Base-by-base conservation (phyloP, 805 yeast species). In the Nakazawaea sp. region DNA sequence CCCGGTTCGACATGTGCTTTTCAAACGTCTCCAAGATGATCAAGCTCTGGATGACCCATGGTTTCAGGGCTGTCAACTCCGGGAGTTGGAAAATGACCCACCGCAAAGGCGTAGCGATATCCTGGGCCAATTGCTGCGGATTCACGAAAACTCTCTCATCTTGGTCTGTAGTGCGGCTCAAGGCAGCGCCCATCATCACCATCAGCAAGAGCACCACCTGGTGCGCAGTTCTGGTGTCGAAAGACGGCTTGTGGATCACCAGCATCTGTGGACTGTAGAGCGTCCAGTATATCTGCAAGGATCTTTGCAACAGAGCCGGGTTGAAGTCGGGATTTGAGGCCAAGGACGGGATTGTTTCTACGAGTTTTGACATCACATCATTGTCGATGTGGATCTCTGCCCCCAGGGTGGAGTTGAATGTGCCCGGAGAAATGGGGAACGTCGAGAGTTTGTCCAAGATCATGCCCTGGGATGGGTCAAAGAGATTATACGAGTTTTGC, bases 251-350 rank as follows among this genome's bases (percentile, higher is more conserved):
- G 50, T 78, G 86, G 18, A 79, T 53, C 27, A 78, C 61, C 2
- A 82, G 70, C 42, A 72, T 74, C 45, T 77, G 72, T 0, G 77
- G 73, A 48, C 78, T 81, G 47, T 75, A 77, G 11, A 67, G 62
- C 26, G 58, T 56, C 86, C 86, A 79, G 50, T 75, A 79, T 1
- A 57, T 56, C 27, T 51, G 44, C 17, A 61, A 43, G 2, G 56
- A 43, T 29, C 49, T 50, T 36, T 56, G 58, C 10, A 60, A 37
- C 43, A 54, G 59, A 3, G 34, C 16, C 21, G 38, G 42, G 7
- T 53, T 45, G 36, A 58, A 60, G 42, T 61, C 63, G 3, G 50
- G 42, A 31, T 57, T 54, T 2, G 36, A 30, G 8, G 38, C 40
- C 7, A 61, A 36, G 1, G 37, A 40, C 1, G 64, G 64, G 5